Evolutionary conservation across 768 basidiomycete genomes (phyloP), one percentile per base, ranked within the genome.

Genomic region (Suillus subaureus): DNA sequence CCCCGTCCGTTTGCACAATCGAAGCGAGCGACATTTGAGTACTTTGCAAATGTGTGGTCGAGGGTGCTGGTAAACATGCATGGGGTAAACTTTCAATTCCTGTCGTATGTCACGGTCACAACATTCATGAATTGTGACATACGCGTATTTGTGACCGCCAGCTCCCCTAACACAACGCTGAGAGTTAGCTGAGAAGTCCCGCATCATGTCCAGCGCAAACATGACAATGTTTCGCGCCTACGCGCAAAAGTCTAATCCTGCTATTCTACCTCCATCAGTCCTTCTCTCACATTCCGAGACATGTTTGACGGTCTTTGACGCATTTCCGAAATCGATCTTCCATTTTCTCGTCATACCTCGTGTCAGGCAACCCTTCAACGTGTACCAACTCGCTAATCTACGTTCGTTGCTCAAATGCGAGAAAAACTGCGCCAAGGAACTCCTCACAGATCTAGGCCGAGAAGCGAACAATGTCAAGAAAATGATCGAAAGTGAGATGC

Each of bases 331-430:
- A 77, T 88, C 92, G 6, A 89, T 87, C 63, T 96, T 94, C 75
- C 96, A 97, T 77, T 91, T 95, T 72, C 83, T 97, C 52, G 77
- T 97, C 63, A 82, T 97, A n/a, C 96, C 96, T 47, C 85, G 88
- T 71, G 61, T 75, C 67, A 69, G 54, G 47, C 70, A 72, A 6
- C 72, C 80, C 11, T 47, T 75, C 62, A 74, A 68, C 61, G 75
- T 75, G 49, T 68, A 71, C 56, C 81, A 83, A 37, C 79, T 93
- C 45, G 70, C 81, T 26, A 85, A 81, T 73, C 80, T 97, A 23
- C 81, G 79, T 62, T 77, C 85, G 15, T 78, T 95, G 45, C 73
- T 90, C 71, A 80, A 76, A 62, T 79, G 81, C 39, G 84, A 89
- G 72, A 87, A 84, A 72, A 79, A 77, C 26, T 75, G 74, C 45